phyloP scores from a whole-genome alignment of 2,329 filamentous ascomycete species.

The Sporothrix euskadiensis region DNA sequence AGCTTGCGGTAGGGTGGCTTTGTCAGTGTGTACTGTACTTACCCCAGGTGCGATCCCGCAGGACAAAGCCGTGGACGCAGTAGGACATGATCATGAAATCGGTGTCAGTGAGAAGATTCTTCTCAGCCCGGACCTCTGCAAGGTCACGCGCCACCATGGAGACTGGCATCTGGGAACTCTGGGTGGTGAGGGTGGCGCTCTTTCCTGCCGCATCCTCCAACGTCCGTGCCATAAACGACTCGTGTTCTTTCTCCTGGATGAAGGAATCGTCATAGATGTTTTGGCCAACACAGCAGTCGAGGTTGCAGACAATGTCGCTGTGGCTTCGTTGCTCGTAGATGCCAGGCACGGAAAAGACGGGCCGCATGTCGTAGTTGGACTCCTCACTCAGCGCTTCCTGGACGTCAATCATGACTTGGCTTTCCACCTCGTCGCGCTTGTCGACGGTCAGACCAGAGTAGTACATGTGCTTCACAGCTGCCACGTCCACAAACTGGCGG shows the following conservation, averaged over 20 bases:
- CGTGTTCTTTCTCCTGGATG: too few species aligned
- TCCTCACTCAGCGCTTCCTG: background rate
- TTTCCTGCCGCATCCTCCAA: background rate
- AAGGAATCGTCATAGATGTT: too few species aligned
- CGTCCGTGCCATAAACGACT: too few species aligned
- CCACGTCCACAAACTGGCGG: background rate
- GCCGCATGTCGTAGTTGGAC: background rate
- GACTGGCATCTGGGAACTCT: background rate
- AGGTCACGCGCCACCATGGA: background rate
- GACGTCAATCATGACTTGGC: constrained; percentile 1
- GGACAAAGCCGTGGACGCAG: background rate
- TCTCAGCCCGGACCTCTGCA: background rate
- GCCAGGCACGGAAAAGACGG: background rate
- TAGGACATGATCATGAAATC: constrained; percentile 12
- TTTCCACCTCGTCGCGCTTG: background rate
- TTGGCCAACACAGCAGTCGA: too few species aligned
- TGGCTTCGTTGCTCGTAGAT: background rate
- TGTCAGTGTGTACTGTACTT: background rate
- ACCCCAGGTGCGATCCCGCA: constrained; percentile 4
- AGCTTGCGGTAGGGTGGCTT: background rate
- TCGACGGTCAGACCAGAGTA: background rate
- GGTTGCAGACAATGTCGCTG: background rate
- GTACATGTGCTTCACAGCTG: background rate
- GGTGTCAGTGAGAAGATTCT: background rate
- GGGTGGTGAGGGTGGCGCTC: background rate